Base-by-base conservation (phyloP, 108 stramenopile species). In the Skeletonema costatum region DNA sequence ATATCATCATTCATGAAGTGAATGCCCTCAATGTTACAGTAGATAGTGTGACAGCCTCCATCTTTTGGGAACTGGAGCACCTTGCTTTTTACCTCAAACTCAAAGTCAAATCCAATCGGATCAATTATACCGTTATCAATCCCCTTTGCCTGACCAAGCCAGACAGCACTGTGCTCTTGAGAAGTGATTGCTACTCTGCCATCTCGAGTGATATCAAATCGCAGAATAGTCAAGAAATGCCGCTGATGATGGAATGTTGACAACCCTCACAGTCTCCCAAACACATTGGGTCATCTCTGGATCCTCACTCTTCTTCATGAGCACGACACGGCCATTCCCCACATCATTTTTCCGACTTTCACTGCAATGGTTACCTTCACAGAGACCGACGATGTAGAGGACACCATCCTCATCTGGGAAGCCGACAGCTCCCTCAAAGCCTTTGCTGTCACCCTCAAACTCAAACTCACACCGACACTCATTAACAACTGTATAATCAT, bases 1-100 rank as follows among this genome's bases (percentile, higher is more conserved):
- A 84, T 87, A 19, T 93, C 73, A 50, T 86, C 88, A 44, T 88
- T 76, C 32, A 93, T 65, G 80, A 86, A 93, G 50, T 89, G 80
- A 17, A 91, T 84, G 7, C 93, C 93, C 70, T 93, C 93, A 51
- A 93, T 84, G 74, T 93, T 93, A 82, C 93, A 93, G 71, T 90
- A 93, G 0, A 87, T 29, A 11, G 86, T 89, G 11, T 78, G 61
- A 48, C 93, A 91, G 14, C 72, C 60, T 31, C 71, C 36, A 50
- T 85, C 71, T 31, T 88, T 82, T 12, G 93, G 90, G 74, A 93
- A 93, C 35, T 87, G 75, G 32, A 74, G 78, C 25, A 89, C 71
- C 13, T 53, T 65, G 17, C 66, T 65, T 1, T 76, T 65, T 1
- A 82, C 46, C 13, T 78, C 79, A 25, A 50, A 90, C 13, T 78